Conservation (phyloP, 2,329 filamentous ascomycete genomes). For the Paecilomyces dactylethromorphus region DNA sequence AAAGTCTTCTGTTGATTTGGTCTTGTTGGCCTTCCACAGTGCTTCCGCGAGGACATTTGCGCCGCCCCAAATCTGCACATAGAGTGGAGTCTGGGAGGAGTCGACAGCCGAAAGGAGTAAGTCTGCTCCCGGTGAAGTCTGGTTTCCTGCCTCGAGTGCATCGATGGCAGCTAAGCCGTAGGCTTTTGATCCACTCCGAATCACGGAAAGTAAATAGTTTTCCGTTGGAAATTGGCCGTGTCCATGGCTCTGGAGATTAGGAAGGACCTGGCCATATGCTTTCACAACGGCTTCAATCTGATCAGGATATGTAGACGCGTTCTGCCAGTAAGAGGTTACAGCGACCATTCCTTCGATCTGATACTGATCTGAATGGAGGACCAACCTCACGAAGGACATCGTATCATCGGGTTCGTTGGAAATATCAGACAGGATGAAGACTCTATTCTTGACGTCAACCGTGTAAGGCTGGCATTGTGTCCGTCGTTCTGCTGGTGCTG, state of each 20-base stretch:
- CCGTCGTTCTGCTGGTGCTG: too few relatives aligned
- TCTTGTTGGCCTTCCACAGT: conserved; percentile 26
- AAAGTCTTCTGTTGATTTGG: conserved; percentile 18
- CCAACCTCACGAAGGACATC: conserved; percentile 39
- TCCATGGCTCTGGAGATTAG: not conserved
- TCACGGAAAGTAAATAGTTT: not conserved
- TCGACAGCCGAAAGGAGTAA: conserved; percentile 8
- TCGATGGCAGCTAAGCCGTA: conserved; percentile 21
- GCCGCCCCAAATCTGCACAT: conserved; percentile 50
- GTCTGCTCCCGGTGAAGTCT: not conserved
- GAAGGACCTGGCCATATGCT: conserved; percentile 33
- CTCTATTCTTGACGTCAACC: conserved; percentile 4
- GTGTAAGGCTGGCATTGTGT: not conserved
- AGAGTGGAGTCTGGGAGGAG: conserved; percentile 39
- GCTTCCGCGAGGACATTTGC: conserved; percentile 48
- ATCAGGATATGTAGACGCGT: conserved; percentile 33
- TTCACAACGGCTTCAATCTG: conserved; percentile 40
- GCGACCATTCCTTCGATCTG: conserved; percentile 42
- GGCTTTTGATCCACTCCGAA: conserved; percentile 18
- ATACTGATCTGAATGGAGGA: conserved; percentile 44
- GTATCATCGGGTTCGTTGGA: conserved; percentile 43
- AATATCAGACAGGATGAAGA: conserved; percentile 41
- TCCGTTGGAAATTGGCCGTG: not conserved
- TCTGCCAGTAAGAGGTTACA: conserved; percentile 42
- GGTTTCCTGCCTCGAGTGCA: not conserved